phyloP scores from a whole-genome alignment of 2,329 filamentous ascomycete genomes.

The Mollisiaceae sp. region DNA sequence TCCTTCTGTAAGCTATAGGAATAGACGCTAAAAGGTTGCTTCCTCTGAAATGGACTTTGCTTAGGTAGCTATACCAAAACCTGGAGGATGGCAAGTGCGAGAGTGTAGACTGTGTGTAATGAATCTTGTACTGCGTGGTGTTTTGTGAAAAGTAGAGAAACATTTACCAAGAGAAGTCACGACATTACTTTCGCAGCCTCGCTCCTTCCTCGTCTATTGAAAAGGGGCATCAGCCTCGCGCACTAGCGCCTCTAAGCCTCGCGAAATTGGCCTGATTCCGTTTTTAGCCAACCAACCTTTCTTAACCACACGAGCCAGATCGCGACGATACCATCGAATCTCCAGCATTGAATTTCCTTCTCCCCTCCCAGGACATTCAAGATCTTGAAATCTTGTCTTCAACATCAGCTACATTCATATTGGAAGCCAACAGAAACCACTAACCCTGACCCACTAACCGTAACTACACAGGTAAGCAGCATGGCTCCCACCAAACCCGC shows the following conservation, averaged over 20 bases:
- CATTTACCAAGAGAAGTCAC: conserved; percentile 16
- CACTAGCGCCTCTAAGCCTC: conserved; percentile 6
- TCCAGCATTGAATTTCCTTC: background rate
- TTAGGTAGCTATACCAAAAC: conserved; percentile 4
- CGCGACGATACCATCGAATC: background rate
- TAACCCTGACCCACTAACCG: conserved; percentile 27
- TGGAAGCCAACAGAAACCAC: conserved; percentile 14
- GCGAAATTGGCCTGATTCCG: conserved; percentile 5
- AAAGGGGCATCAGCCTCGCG: conserved; percentile 12
- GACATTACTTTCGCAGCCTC: conserved; percentile 14
- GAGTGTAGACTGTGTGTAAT: background rate
- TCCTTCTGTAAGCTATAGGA: background rate
- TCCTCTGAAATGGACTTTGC: background rate
- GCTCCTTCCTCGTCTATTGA: conserved; percentile 18
- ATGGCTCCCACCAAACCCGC: conserved; percentile 41
- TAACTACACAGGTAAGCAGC: conserved; percentile 14
- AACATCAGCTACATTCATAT: background rate
- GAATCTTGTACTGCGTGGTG: background rate
- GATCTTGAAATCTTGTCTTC: background rate
- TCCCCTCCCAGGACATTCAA: background rate
- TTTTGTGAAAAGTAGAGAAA: conserved; percentile 8
- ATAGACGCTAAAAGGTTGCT: background rate
- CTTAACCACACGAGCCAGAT: conserved; percentile 10
- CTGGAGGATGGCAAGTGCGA: background rate
- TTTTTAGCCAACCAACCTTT: conserved; percentile 12